Conservation (phyloP, 805 yeast genomes). For the Yarrowia sp. region DNA sequence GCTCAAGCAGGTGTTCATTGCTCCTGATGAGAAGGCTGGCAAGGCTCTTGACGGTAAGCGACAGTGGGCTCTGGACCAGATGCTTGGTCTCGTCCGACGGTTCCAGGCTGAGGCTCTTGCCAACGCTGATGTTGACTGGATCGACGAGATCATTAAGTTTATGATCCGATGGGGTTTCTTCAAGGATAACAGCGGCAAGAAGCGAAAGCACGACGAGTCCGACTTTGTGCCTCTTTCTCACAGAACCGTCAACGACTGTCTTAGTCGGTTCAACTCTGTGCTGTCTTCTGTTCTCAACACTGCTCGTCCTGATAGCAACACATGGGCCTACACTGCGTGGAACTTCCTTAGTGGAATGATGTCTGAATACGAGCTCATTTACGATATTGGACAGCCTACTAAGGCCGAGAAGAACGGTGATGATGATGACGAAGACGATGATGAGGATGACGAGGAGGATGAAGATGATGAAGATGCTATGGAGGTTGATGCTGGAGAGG, state of each 20-base stretch:
- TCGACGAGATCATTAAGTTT: constrained; percentile 53
- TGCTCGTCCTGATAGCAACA: constrained; percentile 54
- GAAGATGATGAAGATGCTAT: constrained; percentile 38
- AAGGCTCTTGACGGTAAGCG: constrained; percentile 50
- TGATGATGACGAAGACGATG: constrained; percentile 28
- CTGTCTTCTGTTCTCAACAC: constrained; percentile 62
- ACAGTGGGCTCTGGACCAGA: constrained; percentile 67
- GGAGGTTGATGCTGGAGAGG: constrained; percentile 44
- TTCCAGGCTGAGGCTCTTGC: constrained; percentile 42
- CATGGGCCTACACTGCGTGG: constrained; percentile 68
- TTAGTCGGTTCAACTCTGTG: constrained; percentile 65
- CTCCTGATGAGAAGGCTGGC: constrained; percentile 40
- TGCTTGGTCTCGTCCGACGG: constrained; percentile 55
- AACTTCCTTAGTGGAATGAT: constrained; percentile 43
- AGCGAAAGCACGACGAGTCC: constrained; percentile 15
- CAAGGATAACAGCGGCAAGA: constrained; percentile 40
- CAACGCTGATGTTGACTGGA: constrained; percentile 44
- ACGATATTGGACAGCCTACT: constrained; percentile 45
- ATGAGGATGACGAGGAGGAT: constrained; percentile 31
- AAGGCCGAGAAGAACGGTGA: constrained; percentile 4
- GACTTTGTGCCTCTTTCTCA: constrained; percentile 42
- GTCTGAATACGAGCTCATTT: constrained; percentile 47
- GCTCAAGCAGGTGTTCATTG: constrained; percentile 22
- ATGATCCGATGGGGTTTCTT: constrained; percentile 56
- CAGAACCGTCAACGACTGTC: constrained; percentile 45